These are phyloP conservation scores for Leccinum ochraceum DNA, from an alignment of 768 basidiomycete species.

Conservation along the genomic window DNA sequence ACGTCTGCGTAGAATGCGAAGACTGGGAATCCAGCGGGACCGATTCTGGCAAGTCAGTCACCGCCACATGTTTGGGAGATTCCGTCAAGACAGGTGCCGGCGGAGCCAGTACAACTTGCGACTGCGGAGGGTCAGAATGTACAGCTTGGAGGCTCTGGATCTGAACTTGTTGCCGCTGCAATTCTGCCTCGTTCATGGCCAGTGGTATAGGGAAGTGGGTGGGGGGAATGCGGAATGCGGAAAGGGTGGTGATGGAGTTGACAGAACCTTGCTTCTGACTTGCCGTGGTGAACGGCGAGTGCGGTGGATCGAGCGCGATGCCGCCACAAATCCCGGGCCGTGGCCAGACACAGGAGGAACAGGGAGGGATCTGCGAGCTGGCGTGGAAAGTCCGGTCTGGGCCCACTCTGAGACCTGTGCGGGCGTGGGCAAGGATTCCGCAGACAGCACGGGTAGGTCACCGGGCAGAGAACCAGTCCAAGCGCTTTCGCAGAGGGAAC, in stretches of 20 bases:
- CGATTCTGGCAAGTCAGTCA: no score
- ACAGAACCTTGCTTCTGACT: conserved; percentile 32
- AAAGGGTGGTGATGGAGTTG: conserved; percentile 64
- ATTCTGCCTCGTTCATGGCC: conserved; percentile 25
- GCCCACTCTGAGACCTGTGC: no score
- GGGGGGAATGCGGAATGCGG: conserved; percentile 73
- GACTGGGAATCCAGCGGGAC: no score
- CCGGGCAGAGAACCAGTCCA: no score
- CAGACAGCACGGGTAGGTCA: no score
- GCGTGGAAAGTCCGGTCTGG: no score
- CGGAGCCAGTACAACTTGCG: not conserved
- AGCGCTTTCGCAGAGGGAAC: no score
- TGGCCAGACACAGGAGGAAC: conserved; percentile 17
- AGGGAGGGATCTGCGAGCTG: conserved; percentile 14
- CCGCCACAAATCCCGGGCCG: conserved; percentile 13
- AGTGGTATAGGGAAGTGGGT: conserved; percentile 34
- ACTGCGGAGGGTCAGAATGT: conserved; percentile 8
- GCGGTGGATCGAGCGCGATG: conserved; percentile 24
- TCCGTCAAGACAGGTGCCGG: conserved; percentile 17
- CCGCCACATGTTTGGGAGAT: conserved; percentile 22
- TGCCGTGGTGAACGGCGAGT: conserved; percentile 20
- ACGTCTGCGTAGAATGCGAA: no score
- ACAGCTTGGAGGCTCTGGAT: conserved; percentile 10
- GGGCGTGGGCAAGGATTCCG: no score
- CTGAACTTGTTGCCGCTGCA: conserved; percentile 22